Evolutionary conservation across 768 basidiomycete species (phyloP), one percentile per base, ranked within the genome.

Genomic region (Lepiota venenata): DNA sequence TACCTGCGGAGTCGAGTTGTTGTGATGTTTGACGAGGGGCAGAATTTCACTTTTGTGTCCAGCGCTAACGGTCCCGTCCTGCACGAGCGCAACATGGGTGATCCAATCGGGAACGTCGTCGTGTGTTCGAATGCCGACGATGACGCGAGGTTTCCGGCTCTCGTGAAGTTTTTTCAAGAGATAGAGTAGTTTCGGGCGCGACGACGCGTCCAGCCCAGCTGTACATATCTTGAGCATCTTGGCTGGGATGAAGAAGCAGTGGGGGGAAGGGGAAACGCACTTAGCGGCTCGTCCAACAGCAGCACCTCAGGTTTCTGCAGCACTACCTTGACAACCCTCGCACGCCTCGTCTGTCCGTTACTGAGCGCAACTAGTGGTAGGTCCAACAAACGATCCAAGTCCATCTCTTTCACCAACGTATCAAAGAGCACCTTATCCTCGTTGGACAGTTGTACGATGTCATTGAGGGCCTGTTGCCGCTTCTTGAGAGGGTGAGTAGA

Each of bases 251-350:
- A 36, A n/a, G n/a, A n/a, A 44, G 56, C 16, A 32, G 40, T 39
- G n/a, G n/a, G n/a, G n/a, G n/a, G n/a, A 47, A 4, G 6, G 40
- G 46, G 22, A 36, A 6, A 75, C 85, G 53, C 59, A 93, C 92
- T 92, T 36, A 93, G 74, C 0, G 94, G 95, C 66, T 98, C 96
- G 57, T 97, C 94, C n/a, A 98, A 75, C 6, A 98, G 68, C 20
- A 98, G 65, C 16, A 98, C 64, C 56, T 85, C 79, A 0, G 93
- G 92, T 41, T 79, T 75, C 15, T 68, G 72, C 29, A 98, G 64
- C 8, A 98, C 67, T 0, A 90, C 89, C 58, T 85, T 82, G 8
- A 90, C 76, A 44, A 99, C 89, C 42, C 94, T 74, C 4, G 93
- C 93, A 15, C 92, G 73, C 37, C 95, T 73, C 27, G 87, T 98